A percentile compares a stretch with the other conserved stretches of the same genome.
phyloP scores from a whole-genome alignment of 2,329 filamentous ascomycete genomes.

The Aspergillus sp. region DNA sequence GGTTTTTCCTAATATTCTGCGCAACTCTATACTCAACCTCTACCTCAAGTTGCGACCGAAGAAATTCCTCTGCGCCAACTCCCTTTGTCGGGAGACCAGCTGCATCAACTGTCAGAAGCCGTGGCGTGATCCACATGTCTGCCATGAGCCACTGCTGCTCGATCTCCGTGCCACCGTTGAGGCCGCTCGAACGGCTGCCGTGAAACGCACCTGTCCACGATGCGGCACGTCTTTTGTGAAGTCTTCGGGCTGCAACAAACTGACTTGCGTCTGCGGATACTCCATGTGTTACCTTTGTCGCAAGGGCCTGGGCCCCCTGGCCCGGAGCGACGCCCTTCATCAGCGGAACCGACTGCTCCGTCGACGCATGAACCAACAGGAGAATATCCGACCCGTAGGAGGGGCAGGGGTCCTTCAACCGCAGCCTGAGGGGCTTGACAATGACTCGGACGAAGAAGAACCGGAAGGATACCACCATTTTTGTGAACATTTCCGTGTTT shows the following conservation, averaged over 20 bases:
- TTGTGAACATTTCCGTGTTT: constrained; percentile 81
- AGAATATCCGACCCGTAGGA: constrained; percentile 44
- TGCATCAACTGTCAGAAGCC: constrained; percentile 79
- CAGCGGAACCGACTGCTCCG: constrained; percentile 9
- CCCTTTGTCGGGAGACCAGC: constrained; percentile 66
- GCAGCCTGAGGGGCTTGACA: neutral
- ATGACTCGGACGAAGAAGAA: constrained; percentile 36
- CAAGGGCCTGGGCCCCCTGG: constrained; percentile 52
- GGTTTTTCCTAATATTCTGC: constrained; percentile 51
- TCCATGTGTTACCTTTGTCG: constrained; percentile 98
- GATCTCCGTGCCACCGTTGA: constrained; percentile 87
- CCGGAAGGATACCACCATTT: constrained; percentile 87
- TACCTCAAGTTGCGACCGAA: constrained; percentile 69
- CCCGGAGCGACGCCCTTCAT: constrained; percentile 13
- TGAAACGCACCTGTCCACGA: constrained; percentile 91
- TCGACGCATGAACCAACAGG: constrained; percentile 8
- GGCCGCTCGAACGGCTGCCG: constrained; percentile 85
- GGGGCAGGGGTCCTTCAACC: constrained; percentile 20
- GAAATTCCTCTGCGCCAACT: constrained; percentile 73
- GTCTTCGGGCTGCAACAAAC: constrained; percentile 90
- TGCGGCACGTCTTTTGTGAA: constrained; percentile 95
- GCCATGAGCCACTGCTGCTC: constrained; percentile 78
- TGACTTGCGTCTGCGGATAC: constrained; percentile 93
- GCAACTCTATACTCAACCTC: constrained; percentile 63
- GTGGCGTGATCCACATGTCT: constrained; percentile 87